Conservation (phyloP, 352 stramenopile species). For the Pythium inflatum region DNA sequence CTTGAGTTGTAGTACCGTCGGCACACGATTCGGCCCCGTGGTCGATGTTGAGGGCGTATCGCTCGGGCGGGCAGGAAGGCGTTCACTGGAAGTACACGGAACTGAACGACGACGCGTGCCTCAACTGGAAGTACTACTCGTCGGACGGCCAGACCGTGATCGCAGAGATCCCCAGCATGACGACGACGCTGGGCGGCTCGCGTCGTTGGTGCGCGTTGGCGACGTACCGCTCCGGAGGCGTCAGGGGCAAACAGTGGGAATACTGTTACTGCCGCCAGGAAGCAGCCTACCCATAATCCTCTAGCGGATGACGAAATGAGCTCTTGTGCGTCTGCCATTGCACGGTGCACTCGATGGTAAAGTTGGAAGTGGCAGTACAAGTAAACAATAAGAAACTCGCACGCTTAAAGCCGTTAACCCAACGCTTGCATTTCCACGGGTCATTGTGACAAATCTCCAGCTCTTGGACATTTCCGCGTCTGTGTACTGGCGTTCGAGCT, state of each 20-base stretch:
- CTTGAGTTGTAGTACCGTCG: too few species aligned
- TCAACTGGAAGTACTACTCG: not conserved
- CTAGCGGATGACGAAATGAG: not conserved
- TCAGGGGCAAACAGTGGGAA: not conserved
- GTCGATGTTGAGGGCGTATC: not conserved
- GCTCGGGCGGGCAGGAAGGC: not conserved
- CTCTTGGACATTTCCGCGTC: too few species aligned
- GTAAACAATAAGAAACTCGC: too few species aligned
- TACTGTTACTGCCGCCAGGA: not conserved
- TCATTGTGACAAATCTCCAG: too few species aligned
- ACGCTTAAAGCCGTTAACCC: too few species aligned
- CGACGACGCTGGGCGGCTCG: not conserved
- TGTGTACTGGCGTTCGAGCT: too few species aligned
- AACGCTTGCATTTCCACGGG: too few species aligned
- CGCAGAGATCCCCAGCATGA: not conserved
- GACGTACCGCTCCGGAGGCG: not conserved
- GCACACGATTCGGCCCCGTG: slow-evolving; percentile 1
- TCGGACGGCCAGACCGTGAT: not conserved
- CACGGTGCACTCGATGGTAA: too few species aligned
- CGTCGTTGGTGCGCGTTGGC: not conserved
- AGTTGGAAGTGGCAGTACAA: too few species aligned
- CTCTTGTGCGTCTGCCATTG: too few species aligned
- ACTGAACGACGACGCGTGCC: not conserved
- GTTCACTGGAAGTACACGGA: not conserved
- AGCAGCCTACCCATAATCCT: too few species aligned